Conservation (phyloP, 768 basidiomycete species). For the Auriscalpium vulgare region DNA sequence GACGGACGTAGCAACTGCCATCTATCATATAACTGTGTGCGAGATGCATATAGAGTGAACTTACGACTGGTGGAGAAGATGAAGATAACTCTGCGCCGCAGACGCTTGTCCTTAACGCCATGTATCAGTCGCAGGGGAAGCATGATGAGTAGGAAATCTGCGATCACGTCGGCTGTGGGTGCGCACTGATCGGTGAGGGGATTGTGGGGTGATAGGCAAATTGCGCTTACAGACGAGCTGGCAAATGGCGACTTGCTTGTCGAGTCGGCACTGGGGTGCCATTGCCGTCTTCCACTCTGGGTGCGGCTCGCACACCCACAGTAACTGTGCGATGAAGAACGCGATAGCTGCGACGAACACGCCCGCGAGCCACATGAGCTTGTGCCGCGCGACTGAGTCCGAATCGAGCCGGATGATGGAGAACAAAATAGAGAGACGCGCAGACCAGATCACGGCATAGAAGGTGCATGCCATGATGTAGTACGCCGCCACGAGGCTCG, state of each 20-base stretch:
- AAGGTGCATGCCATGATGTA: constrained; percentile 22
- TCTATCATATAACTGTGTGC: background rate
- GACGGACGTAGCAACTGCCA: constrained; percentile 17
- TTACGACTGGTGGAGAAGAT: constrained; percentile 49
- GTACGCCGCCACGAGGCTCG: constrained; percentile 18
- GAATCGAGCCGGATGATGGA: constrained; percentile 47
- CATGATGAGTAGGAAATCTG: constrained; percentile 37
- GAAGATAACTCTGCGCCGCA: constrained; percentile 35
- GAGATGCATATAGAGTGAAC: background rate
- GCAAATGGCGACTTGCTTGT: constrained; percentile 39
- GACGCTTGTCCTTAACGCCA: constrained; percentile 29
- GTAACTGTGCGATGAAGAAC: constrained; percentile 36
- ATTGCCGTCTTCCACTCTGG: constrained; percentile 30
- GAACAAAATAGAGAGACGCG: constrained; percentile 47
- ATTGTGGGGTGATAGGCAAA: background rate
- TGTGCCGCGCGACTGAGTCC: constrained; percentile 13
- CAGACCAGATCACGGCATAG: constrained; percentile 21
- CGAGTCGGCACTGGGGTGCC: constrained; percentile 35
- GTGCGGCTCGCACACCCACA: constrained; percentile 35
- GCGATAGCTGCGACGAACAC: constrained; percentile 25
- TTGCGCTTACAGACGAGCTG: constrained; percentile 42
- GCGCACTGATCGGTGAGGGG: background rate
- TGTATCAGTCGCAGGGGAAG: constrained; percentile 40
- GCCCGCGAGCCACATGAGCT: constrained; percentile 12
- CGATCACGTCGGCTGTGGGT: constrained; percentile 35